Percentiles rank a stretch among this genome's conserved stretches.
These are phyloP conservation scores for Nemania sp. DNA, from an alignment of 2,329 filamentous ascomycete genomes.

Conservation along the genomic window DNA sequence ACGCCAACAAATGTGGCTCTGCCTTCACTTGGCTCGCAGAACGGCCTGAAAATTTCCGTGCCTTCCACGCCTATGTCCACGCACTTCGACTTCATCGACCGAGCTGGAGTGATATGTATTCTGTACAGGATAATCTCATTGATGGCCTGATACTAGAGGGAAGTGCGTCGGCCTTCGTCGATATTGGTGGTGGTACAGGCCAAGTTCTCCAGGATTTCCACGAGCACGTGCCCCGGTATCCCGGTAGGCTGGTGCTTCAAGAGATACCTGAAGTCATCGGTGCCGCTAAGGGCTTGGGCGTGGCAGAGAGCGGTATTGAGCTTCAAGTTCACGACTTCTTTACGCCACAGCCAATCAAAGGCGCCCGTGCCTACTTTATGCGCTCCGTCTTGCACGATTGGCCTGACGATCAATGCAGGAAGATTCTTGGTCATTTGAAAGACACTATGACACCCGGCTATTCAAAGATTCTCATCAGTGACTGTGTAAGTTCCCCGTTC, in stretches of 20 bases:
- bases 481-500: slow-evolving; percentile 15
- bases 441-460: slow-evolving; percentile 27
- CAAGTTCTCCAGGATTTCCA: slow-evolving; percentile 21
- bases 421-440: slow-evolving; percentile 17
- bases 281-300: background rate
- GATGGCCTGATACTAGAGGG: slow-evolving; percentile 8
- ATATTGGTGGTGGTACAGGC: slow-evolving; percentile 26
- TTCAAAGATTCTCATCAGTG: slow-evolving; percentile 25
- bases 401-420: slow-evolving; percentile 35
- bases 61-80: slow-evolving; percentile 27
- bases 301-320: slow-evolving; percentile 7
- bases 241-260: slow-evolving; percentile 22
- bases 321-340: slow-evolving; percentile 35
- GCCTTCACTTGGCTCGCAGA: slow-evolving; percentile 23
- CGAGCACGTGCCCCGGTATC: slow-evolving; percentile 7
- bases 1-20: slow-evolving; percentile 13
- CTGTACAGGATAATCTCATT: slow-evolving; percentile 11
- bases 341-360: slow-evolving; percentile 35
- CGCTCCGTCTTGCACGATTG: slow-evolving; percentile 42
- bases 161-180: slow-evolving; percentile 18
- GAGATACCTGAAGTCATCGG: slow-evolving; percentile 24
- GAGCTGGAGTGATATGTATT: slow-evolving; percentile 20
- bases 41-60: slow-evolving; percentile 24
- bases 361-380: slow-evolving; percentile 36
- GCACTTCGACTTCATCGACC: slow-evolving; percentile 13